Conservation (phyloP, 2,329 filamentous ascomycete species). For the Diplodia seriata region DNA sequence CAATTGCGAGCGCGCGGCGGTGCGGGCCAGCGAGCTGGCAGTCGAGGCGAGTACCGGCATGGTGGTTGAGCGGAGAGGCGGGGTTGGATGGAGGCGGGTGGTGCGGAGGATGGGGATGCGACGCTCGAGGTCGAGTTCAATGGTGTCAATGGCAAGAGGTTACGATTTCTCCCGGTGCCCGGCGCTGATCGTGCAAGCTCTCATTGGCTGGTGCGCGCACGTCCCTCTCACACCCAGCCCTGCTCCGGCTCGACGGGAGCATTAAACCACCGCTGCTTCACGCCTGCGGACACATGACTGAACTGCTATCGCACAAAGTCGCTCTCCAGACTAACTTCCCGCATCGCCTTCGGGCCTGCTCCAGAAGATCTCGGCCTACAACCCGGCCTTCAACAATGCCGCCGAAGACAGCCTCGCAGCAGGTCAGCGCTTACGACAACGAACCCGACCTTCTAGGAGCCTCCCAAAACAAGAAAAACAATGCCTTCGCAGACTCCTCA, state of each 20-base stretch:
- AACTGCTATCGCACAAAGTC: not conserved
- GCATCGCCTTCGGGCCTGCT: not conserved
- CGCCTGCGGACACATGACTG: not conserved
- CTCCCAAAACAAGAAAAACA: not conserved
- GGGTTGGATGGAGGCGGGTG: slow-evolving; percentile 35
- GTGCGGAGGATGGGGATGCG: slow-evolving; percentile 37
- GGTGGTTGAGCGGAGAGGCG: slow-evolving; percentile 41
- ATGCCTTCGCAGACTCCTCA: not conserved
- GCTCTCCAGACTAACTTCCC: not conserved
- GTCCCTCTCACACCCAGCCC: not conserved
- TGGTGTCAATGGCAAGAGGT: slow-evolving; percentile 30
- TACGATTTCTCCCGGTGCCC: slow-evolving; percentile 27
- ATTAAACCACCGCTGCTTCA: slow-evolving; percentile 4
- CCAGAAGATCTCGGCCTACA: not conserved
- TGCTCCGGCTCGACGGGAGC: slow-evolving; percentile 15
- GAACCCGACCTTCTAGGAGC: slow-evolving; percentile 11
- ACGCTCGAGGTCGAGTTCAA: slow-evolving; percentile 28
- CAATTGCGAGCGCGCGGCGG: slow-evolving; percentile 55
- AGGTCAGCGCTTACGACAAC: slow-evolving; percentile 22
- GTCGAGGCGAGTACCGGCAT: slow-evolving; percentile 59
- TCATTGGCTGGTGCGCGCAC: slow-evolving; percentile 8
- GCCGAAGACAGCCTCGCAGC: slow-evolving; percentile 23
- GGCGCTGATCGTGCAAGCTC: slow-evolving; percentile 14
- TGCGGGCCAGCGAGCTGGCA: slow-evolving; percentile 55
- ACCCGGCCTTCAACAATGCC: not conserved